Percentiles rank a stretch among this genome's conserved stretches.
These are phyloP conservation scores for Pancytospora philotis DNA, from an alignment of 371 early-diverging fungal genomes.

Conservation along the genomic window DNA sequence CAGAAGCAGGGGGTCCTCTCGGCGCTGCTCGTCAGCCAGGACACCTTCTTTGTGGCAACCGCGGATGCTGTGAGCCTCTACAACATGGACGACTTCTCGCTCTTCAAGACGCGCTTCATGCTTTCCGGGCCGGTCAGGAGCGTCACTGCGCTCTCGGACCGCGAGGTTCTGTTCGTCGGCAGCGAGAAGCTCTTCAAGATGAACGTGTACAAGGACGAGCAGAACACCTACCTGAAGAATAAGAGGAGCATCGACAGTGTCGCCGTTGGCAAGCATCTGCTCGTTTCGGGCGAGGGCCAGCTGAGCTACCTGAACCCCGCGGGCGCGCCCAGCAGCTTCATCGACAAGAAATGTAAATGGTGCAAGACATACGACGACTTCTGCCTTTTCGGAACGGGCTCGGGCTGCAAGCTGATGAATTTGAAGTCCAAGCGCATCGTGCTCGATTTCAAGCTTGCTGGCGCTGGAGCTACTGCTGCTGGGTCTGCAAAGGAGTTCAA, in stretches of 20 bases:
- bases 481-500: too few relatives aligned
- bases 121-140: background rate
- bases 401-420: background rate
- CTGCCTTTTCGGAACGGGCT: background rate
- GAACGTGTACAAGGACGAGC: conserved; percentile 17
- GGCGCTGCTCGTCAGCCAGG: background rate
- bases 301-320: background rate
- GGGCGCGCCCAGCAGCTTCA: background rate
- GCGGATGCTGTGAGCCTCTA: background rate
- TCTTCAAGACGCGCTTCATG: conserved; percentile 2
- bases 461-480: too few relatives aligned
- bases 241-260: background rate
- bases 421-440: conserved; percentile 8
- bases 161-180: background rate
- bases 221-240: conserved; percentile 1
- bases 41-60: background rate
- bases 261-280: background rate
- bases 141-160: background rate
- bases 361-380: background rate
- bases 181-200: conserved; percentile 10
- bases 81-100: background rate
- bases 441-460: too few relatives aligned
- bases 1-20: background rate
- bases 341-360: background rate
- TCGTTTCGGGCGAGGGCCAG: background rate